Evolutionary conservation across 2,329 filamentous ascomycete genomes (phyloP), one percentile per base, ranked within the genome.

Genomic region (Pestalotiopsis sp.): DNA sequence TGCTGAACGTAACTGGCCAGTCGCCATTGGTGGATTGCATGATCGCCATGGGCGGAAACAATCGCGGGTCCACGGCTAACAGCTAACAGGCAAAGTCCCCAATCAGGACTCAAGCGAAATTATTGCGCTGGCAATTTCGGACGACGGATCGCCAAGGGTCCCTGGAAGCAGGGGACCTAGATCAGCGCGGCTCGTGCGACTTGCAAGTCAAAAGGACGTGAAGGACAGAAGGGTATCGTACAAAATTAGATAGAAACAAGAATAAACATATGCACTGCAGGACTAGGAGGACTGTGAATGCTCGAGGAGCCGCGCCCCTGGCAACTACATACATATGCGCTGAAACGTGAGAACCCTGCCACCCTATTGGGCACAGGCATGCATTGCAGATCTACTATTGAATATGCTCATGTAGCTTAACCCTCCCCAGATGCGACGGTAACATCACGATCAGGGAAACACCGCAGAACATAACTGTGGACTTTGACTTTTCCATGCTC

Each of bases 311-410:
- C 45, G 45, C 45, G 6, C 45, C 45, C 45, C 45, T 52, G n/a
- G n/a, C 45, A 52, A 9, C 14, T 52, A 52, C 45, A 52, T 52
- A 59, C 45, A 52, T 52, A 59, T 59, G 57, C 57, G 25, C 23
- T 59, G 57, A 36, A 59, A 59, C 57, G 23, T 27, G 11, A 59
- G 27, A 9, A 27, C 57, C 57, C 45, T 52, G 57, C 57, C n/a
- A 27, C 6, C 20, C 23, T 23, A 59, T 59, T 59, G 57, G 57
- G 57, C 57, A 59, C 57, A 23, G 57, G 23, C 14, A 14, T 12
- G 23, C 14, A 14, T 36, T 59, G 57, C 57, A 59, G 57, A 59
- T 59, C 57, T 59, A 59, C 57, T 59, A 59, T 59, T 59, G 57
- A 59, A 23, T 52, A 9, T 20, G 45, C 45, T 52, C 45, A 52